Base-by-base conservation (phyloP, 1,284 basidiomycete genomes). In the Tylopilus sp. region DNA sequence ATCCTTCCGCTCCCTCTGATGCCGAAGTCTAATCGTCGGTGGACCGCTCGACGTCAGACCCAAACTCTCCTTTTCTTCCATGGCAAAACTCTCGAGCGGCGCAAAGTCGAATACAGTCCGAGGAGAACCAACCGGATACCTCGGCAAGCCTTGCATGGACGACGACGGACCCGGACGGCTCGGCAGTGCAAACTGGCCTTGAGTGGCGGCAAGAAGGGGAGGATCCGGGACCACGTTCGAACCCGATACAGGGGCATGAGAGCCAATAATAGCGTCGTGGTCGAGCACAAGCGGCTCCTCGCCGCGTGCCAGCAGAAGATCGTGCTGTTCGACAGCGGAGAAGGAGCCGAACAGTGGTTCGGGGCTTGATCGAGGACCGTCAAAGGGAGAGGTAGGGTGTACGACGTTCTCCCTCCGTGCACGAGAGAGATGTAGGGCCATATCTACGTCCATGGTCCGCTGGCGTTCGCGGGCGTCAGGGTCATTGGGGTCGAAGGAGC, bases 381-480 rank as follows among this genome's bases (percentile, higher is more conserved):
- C 61, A 36, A 60, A 62, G 18, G 63, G 64, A 8, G 71, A 60
- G 31, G 71, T 63, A 18, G 63, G 49, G 10, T 30, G 37, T 1
- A 71, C 68, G n/a, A 82, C 59, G 2, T 86, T 86, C 46, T 82
- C 81, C 54, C 84, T 76, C 23, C 88, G 77, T 0, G 86, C 87
- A 30, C 81, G 75, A 26, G 86, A 88, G 39, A 92, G 78, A 46
- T 91, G 87, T 63, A 89, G 78, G 40, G 89, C 89, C 79, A 90
- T 88, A 60, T 91, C 88, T 0, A 84, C 89, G 56, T 91, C 89
- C 81, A 92, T 85, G 1, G 85, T 80, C n/a, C 86, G 77, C 69
- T 92, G 89, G 15, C 89, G 78, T 63, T 92, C 89, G 43, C 79
- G 74, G 19, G 77, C 79, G 48, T 86, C 79, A 0, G 84, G 82